Evolutionary conservation across 768 basidiomycete genomes (phyloP), one percentile per base, ranked within the genome.

Genomic region (Phylloporus rhodoxanthus): DNA sequence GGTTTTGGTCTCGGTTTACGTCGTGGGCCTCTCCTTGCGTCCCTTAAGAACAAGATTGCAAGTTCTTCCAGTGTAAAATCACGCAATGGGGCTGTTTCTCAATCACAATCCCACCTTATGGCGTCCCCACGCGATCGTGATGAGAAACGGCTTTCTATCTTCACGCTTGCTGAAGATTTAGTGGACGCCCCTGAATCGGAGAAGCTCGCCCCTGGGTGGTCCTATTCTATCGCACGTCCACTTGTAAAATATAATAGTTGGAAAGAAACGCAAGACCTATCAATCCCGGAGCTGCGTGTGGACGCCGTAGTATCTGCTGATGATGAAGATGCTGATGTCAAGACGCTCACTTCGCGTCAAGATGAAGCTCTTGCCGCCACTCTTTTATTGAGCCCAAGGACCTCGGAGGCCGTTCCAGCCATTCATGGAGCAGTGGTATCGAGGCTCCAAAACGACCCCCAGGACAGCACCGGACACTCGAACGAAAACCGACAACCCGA

Each of bases 331-430:
- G 56, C 59, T 14, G 69, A 67, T 52, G 55, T 60, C 38, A 63
- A 62, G 44, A 68, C 63, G 15, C 60, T 69, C 25, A 61, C 57
- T 17, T 63, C 66, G 19, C 57, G 62, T 51, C 68, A 59, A 43
- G 60, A 56, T 46, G 67, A 65, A 50, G 37, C 73, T 17, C 71
- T 72, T 25, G 70, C 71, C 26, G 75, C 75, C 2, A 60, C 76
- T 4, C 65, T 75, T 36, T 70, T 63, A 40, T 57, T 78, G 49
- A 76, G 76, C 49, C 77, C 77, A 5, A 70, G 77, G 25, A 77
- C 69, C 5, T 68, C 68, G 14, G 67, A 72, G 57, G 66, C 57
- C 17, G 45, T 39, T 46, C 45, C 47, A 43, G 8, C 44, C 19
- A 39, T 43, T 45, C 51, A 32, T 36, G 23, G 20, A 8, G 43